Evolutionary conservation across 116 monocot species (phyloP).

Genomic region (Phalaenopsis hybrid): DNA sequence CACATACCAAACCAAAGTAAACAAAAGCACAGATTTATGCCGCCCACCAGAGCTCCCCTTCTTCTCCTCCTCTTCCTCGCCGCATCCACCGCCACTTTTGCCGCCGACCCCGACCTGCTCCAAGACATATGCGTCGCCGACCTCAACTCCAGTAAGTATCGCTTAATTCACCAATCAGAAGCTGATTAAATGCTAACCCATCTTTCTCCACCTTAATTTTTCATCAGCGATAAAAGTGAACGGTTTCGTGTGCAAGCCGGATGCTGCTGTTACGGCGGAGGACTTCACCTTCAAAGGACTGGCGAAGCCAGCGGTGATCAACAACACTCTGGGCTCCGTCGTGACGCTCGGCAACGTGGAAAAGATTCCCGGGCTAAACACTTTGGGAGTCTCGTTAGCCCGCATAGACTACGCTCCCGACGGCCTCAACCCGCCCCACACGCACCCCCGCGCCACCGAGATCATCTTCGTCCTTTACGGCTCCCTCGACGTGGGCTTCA

Average conservation of each 20-base stretch:
- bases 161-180: no score
- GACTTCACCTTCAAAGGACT: conserved; percentile 18
- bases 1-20: background rate
- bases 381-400: conserved; percentile 17
- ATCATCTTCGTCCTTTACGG: conserved; percentile 15
- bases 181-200: no score
- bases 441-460: conserved; percentile 20
- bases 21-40: background rate
- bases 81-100: background rate
- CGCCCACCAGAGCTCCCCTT: background rate
- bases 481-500: conserved; percentile 17
- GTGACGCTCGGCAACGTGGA: background rate
- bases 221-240: conserved; percentile 4
- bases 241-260: conserved; percentile 16
- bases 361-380: conserved; percentile 22
- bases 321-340: conserved; percentile 1
- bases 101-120: conserved; percentile 19
- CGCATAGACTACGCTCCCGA: conserved; percentile 29
- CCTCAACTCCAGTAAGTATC: conserved; percentile 9
- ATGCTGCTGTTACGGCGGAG: background rate
- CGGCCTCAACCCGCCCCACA: conserved; percentile 32
- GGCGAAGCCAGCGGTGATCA: background rate
- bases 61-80: conserved; percentile 10
- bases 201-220: background rate
- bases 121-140: conserved; percentile 22